These are phyloP conservation scores for Tubosaeta sp. DNA, from an alignment of 768 basidiomycete species.

Conservation along the genomic window DNA sequence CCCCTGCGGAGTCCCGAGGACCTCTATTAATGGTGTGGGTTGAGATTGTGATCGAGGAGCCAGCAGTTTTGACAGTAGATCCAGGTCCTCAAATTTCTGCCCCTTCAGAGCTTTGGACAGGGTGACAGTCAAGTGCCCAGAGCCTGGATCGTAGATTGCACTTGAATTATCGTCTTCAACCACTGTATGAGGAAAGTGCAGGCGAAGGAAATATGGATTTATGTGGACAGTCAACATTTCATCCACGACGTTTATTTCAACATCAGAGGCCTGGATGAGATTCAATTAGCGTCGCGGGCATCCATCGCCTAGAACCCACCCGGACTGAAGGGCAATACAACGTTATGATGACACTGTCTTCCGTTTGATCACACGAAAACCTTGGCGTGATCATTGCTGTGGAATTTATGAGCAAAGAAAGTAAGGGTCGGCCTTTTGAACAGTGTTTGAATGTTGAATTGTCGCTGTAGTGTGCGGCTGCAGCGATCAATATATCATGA, in stretches of 20 bases:
- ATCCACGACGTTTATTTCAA: conserved; percentile 73
- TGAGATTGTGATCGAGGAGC: conserved; percentile 51
- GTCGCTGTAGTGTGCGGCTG: not conserved
- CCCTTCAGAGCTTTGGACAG: conserved; percentile 66
- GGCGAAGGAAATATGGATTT: conserved; percentile 80
- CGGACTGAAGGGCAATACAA: conserved; percentile 72
- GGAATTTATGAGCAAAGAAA: not conserved
- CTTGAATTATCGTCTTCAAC: conserved; percentile 62
- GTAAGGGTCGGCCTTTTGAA: too few species aligned
- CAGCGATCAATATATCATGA: conserved; percentile 1
- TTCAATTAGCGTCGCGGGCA: conserved; percentile 4
- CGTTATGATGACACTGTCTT: conserved; percentile 48
- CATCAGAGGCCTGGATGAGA: conserved; percentile 64
- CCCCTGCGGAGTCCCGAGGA: conserved; percentile 34
- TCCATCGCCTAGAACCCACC: conserved; percentile 35
- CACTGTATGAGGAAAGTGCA: conserved; percentile 66
- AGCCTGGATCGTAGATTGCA: conserved; percentile 69
- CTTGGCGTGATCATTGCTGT: conserved; percentile 70
- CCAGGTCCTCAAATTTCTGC: conserved; percentile 70
- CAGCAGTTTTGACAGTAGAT: conserved; percentile 72
- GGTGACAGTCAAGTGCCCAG: conserved; percentile 74
- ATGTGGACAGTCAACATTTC: conserved; percentile 69
- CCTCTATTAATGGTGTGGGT: conserved; percentile 50
- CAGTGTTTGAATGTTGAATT: not conserved
- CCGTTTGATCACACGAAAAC: conserved; percentile 66